Percentiles rank a stretch among this genome's conserved stretches.
phyloP scores from a whole-genome alignment of 1,139 yeast species.

The Zygosaccharomyces pseudobailii region DNA sequence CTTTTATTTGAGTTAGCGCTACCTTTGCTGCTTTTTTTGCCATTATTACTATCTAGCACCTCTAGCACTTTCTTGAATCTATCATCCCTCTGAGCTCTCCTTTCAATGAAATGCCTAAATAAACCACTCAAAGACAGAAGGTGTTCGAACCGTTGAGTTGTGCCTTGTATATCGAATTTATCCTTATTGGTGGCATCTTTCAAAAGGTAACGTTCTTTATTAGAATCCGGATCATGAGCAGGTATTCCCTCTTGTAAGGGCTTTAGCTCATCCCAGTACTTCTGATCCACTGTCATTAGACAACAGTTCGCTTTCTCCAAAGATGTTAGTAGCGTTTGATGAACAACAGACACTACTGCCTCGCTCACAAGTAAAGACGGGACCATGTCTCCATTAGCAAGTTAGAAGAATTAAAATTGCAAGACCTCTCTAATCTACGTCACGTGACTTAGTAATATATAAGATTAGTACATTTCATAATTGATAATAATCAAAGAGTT shows the following conservation, averaged over 20 bases:
- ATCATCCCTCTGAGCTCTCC: constrained; percentile 71
- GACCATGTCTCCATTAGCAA: not conserved
- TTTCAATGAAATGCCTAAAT: constrained; percentile 83
- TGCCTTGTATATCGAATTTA: constrained; percentile 57
- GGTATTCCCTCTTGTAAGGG: constrained; percentile 31
- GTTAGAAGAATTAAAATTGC: constrained; percentile 4
- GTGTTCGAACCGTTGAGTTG: constrained; percentile 76
- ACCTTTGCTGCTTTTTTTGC: constrained; percentile 31
- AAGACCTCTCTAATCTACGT: not conserved
- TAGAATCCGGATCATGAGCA: constrained; percentile 20
- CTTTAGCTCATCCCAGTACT: constrained; percentile 27
- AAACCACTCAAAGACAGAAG: constrained; percentile 77
- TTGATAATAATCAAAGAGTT: no score
- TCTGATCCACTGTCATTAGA: constrained; percentile 20
- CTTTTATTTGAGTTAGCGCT: constrained; percentile 28
- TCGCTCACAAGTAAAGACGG: not conserved
- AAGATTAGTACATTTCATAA: no score
- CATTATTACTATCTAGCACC: constrained; percentile 43
- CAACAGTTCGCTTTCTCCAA: not conserved
- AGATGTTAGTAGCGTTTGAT: not conserved
- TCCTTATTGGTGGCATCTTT: constrained; percentile 49
- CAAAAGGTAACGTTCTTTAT: constrained; percentile 44
- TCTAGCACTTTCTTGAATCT: constrained; percentile 54
- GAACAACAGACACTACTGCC: not conserved
- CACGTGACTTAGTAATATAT: not conserved